Conservation (phyloP, 441 rosid species). For the Mallotus japonicus region DNA sequence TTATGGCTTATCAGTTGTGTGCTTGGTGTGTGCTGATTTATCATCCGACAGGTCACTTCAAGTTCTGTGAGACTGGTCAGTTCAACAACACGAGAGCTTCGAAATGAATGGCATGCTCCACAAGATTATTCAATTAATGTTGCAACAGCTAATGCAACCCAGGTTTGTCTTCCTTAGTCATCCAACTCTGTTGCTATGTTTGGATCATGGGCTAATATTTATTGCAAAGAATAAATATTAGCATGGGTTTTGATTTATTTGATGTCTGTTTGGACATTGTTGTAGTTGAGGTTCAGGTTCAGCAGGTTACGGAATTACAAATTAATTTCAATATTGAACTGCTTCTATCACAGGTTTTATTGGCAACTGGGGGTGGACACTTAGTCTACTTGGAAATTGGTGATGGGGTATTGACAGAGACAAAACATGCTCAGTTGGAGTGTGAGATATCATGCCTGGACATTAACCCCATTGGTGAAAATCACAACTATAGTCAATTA, state of each 20-base stretch:
- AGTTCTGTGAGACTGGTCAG: slow-evolving; percentile 86
- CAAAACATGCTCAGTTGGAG: slow-evolving; percentile 71
- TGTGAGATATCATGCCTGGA: slow-evolving; percentile 94
- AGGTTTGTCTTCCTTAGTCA: slow-evolving; percentile 47
- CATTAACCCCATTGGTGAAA: slow-evolving; percentile 86
- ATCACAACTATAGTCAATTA: slow-evolving; percentile 73
- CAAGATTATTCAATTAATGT: slow-evolving; percentile 85
- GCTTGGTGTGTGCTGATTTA: slow-evolving; percentile 21
- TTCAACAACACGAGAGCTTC: slow-evolving; percentile 71
- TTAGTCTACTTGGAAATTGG: slow-evolving; percentile 94
- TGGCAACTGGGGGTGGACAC: slow-evolving; percentile 97
- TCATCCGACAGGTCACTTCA: slow-evolving; percentile 71
- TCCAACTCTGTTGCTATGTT: background rate
- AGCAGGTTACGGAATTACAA: background rate
- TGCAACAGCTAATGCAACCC: slow-evolving; percentile 97
- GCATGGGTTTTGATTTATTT: background rate
- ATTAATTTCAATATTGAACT: slow-evolving; percentile 3
- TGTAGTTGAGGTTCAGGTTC: background rate
- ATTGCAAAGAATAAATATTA: background rate
- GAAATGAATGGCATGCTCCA: slow-evolving; percentile 86
- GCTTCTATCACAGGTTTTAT: slow-evolving; percentile 58
- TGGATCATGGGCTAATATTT: background rate
- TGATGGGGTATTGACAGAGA: slow-evolving; percentile 67
- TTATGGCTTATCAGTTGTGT: slow-evolving; percentile 1
- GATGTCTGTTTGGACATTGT: background rate